A percentile compares a stretch with the other conserved stretches of the same genome.
phyloP scores from a whole-genome alignment of 176 grass and related monocot genomes.

The Hsuehochloa calcarea region DNA sequence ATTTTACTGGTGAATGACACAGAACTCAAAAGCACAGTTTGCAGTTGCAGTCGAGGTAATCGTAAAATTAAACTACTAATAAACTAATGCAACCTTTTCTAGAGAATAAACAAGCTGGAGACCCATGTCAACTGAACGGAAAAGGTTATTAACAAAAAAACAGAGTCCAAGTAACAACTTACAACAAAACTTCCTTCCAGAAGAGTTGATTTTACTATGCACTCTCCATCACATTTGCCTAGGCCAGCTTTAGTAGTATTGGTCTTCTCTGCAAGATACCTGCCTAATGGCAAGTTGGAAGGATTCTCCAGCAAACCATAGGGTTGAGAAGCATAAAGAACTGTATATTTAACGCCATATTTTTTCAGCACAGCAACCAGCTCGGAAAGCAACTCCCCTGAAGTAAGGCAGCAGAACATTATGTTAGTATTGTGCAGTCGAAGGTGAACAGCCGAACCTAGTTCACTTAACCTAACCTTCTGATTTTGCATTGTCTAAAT shows the following conservation, averaged over 20 bases:
- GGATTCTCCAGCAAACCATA: conserved; percentile 36
- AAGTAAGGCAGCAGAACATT: neutral
- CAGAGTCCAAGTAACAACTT: conserved; percentile 35
- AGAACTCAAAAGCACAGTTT: neutral
- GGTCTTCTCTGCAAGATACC: conserved; percentile 71
- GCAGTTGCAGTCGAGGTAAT: neutral
- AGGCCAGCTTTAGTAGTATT: conserved; percentile 34
- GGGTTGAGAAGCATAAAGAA: conserved; percentile 86
- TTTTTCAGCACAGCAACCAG: conserved; percentile 50
- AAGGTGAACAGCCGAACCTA: neutral
- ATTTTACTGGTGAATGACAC: neutral
- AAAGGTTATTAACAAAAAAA: neutral
- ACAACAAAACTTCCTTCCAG: conserved; percentile 93
- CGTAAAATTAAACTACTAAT: neutral
- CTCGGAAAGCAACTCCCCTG: conserved; percentile 74
- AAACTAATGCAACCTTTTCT: neutral
- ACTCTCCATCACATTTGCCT: conserved; percentile 67
- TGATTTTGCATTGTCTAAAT: conserved; percentile 41
- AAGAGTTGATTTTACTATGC: conserved; percentile 77
- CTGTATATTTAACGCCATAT: conserved; percentile 60
- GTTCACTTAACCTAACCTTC: conserved; percentile 61
- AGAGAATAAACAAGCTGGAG: neutral
- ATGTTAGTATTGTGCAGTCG: neutral
- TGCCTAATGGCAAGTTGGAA: conserved; percentile 33
- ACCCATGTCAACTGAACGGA: neutral